Conservation (phyloP, 768 basidiomycete genomes). For the Hygrocybe punicea region DNA sequence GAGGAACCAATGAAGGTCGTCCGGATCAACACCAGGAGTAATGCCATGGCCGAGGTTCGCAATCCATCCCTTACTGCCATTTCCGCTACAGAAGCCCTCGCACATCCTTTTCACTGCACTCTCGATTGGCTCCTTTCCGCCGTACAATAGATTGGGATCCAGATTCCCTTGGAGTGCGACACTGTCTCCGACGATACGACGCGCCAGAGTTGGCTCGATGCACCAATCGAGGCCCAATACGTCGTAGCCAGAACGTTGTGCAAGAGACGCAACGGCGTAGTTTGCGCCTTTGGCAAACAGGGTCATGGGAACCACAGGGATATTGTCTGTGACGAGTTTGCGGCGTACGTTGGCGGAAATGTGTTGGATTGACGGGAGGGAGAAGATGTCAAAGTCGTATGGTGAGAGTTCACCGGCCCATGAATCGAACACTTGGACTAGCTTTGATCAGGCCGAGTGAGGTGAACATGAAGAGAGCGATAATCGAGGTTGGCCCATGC, state of each 20-base stretch:
- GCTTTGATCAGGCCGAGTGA: slow-evolving; percentile 42
- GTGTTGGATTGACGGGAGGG: slow-evolving; percentile 71
- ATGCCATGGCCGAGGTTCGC: slow-evolving; percentile 97
- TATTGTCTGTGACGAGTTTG: slow-evolving; percentile 49
- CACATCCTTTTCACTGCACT: slow-evolving; percentile 79
- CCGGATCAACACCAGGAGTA: slow-evolving; percentile 91
- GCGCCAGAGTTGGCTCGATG: slow-evolving; percentile 71
- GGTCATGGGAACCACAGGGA: slow-evolving; percentile 73
- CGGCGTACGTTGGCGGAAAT: slow-evolving; percentile 69
- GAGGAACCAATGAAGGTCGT: slow-evolving; percentile 88
- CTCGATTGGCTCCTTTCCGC: slow-evolving; percentile 84
- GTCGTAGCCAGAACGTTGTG: slow-evolving; percentile 72
- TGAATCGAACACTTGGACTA: slow-evolving; percentile 96
- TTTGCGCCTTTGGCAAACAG: slow-evolving; percentile 96
- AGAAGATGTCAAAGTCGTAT: slow-evolving; percentile 79
- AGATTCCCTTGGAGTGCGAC: slow-evolving; percentile 88
- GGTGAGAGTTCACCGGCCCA: slow-evolving; percentile 92
- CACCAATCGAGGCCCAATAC: slow-evolving; percentile 92
- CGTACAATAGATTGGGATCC: slow-evolving; percentile 85
- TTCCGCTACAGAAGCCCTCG: slow-evolving; percentile 62
- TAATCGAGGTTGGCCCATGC: slow-evolving; percentile 13
- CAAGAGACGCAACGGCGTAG: slow-evolving; percentile 56
- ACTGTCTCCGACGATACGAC: slow-evolving; percentile 54
- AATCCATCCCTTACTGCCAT: slow-evolving; percentile 76
- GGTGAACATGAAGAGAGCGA: not conserved